A percentile compares a stretch with the other conserved stretches of the same genome.
Conservation (phyloP, 495 filamentous ascomycete genomes). For the Podospora tetraspora region DNA sequence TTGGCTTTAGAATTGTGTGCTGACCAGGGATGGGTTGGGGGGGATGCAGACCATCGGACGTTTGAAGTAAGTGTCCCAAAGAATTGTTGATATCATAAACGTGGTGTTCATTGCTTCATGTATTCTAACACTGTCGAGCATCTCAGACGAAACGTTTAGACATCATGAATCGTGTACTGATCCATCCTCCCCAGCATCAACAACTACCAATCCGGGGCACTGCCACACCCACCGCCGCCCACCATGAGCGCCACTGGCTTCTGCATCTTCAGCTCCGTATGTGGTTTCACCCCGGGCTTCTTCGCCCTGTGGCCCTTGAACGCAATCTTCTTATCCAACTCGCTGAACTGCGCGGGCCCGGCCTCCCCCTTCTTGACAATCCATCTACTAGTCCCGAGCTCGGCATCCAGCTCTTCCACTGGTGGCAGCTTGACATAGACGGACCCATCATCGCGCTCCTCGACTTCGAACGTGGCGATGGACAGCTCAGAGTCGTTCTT, state of each 20-base stretch:
- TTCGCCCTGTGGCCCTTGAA: slow-evolving; percentile 37
- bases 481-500: slow-evolving; percentile 70
- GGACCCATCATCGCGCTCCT: slow-evolving; percentile 73
- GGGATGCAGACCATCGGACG: background rate
- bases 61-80: background rate
- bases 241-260: slow-evolving; percentile 41
- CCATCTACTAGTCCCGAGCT: slow-evolving; percentile 79
- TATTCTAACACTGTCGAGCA: background rate
- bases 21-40: background rate
- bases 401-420: slow-evolving; percentile 75
- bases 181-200: background rate
- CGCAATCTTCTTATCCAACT: slow-evolving; percentile 59
- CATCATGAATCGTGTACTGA: background rate
- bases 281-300: slow-evolving; percentile 39
- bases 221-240: slow-evolving; percentile 43
- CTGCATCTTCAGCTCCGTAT: slow-evolving; percentile 38
- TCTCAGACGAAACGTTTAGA: background rate
- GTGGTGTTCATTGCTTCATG: background rate
- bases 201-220: background rate
- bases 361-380: slow-evolving; percentile 72
- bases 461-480: slow-evolving; percentile 80
- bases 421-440: slow-evolving; percentile 84
- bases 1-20: background rate
- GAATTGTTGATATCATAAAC: background rate
- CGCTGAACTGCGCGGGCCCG: slow-evolving; percentile 54